Evolutionary conservation across 306 rosid species (phyloP), one percentile per base, ranked within the genome.

Genomic region (Vachellia pachyceras): DNA sequence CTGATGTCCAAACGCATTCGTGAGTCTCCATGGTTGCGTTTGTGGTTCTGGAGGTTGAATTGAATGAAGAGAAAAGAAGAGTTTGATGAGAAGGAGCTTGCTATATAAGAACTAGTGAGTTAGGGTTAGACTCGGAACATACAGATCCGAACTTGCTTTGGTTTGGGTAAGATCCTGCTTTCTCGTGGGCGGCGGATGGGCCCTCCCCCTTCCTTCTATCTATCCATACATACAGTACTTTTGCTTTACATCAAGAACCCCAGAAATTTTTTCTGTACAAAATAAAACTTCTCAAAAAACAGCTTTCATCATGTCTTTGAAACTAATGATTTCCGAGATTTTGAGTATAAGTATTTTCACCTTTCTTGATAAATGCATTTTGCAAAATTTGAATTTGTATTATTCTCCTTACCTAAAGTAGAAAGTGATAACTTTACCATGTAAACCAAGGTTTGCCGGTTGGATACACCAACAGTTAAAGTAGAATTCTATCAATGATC

Each of bases 161-260:
- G 86, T 77, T 88, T 89, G 60, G 83, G 82, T 87, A 77, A 84
- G 84, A 84, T 40, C 29, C 89, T 90, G 94, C 85, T 83, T 85
- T 92, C 89, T 78, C 77, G 66, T 87, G 96, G 92, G 94, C 91
- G 91, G 92, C 90, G 96, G 87, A 84, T 86, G n/a, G n/a, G n/a
- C n/a, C n/a, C 3, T 18, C 72, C 22, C 8, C 3, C 50, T 5
- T 20, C 50, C 5, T 41, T n/a, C n/a, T n/a, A n/a, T n/a, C 35
- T 40, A 17, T 65, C 11, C 6, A 57, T 57, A 6, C 15, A 65
- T 29, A 15, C 8, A 35, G 23, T 18, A 17, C 60, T 33, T 65
- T 65, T 37, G 12, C 36, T 65, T 65, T 66, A 18, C 71, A 25
- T 25, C 3, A 65, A 15, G 6, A 17, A 18, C 10, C 36, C 20